Evolutionary conservation across 1,139 yeast species (phyloP).

Genomic region (Nakaseomyces uthaithaninus): DNA sequence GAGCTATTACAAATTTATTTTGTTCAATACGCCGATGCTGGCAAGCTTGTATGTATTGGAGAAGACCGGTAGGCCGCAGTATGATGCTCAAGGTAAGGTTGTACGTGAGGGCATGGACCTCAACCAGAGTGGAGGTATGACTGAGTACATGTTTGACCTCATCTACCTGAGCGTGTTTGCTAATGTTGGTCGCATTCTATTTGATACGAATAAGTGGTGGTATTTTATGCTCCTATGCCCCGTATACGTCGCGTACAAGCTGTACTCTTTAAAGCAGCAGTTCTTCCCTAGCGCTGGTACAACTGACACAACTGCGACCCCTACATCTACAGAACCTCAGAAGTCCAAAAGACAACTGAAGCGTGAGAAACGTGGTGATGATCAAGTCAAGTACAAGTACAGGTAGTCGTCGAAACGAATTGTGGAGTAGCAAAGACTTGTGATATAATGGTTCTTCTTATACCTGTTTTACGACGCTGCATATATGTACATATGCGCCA

Average conservation of each 20-base stretch:
- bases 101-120: conserved; percentile 25
- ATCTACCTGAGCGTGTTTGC: conserved; percentile 28
- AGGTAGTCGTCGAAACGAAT: conserved; percentile 5
- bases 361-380: conserved; percentile 28
- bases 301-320: neutral
- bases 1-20: conserved; percentile 11
- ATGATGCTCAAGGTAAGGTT: conserved; percentile 16
- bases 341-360: conserved; percentile 32
- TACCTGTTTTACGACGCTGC: no score
- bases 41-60: conserved; percentile 25
- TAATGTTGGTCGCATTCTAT: conserved; percentile 21
- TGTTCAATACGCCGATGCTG: conserved; percentile 22
- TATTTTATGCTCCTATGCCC: conserved; percentile 20
- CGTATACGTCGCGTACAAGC: conserved; percentile 23
- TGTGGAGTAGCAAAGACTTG: no score
- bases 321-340: conserved; percentile 10
- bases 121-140: conserved; percentile 22
- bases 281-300: conserved; percentile 9
- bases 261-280: conserved; percentile 22
- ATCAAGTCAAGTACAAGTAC: conserved; percentile 24
- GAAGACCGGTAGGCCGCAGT: conserved; percentile 26
- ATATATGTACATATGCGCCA: no score
- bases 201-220: conserved; percentile 26
- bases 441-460: no score
- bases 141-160: conserved; percentile 29